Evolutionary conservation across 345 rosid genomes (phyloP), one percentile per base, ranked within the genome.

Genomic region (Mallotus nudiflorus): DNA sequence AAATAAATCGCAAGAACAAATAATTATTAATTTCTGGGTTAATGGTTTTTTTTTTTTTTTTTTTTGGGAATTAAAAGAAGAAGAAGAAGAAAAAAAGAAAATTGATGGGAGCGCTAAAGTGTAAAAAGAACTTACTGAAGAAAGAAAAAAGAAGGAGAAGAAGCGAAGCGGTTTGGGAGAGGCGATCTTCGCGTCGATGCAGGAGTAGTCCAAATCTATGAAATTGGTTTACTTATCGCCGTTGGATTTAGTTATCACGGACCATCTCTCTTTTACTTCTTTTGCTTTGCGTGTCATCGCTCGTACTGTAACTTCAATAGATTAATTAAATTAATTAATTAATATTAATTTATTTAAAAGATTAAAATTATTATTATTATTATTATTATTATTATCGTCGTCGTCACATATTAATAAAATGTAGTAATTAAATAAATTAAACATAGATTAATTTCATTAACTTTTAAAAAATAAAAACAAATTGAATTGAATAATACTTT

Each of bases 121-220:
- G 25, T 5, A 29, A n/a, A 46, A n/a, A 9, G 37, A 58, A 56
- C 72, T 69, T 58, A 69, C 72, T 69, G 65, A 69, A 57, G 57
- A 44, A 45, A 44, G 45, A 20, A 29, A 39, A 12, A 13, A 24
- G 10, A 22, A 42, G 45, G 55, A 6, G 54, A 57, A 65, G 28
- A 65, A 57, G 57, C 56, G 56, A 45, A 14, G 13, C 19, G n/a
- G n/a, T 22, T 42, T 61, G 31, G n/a, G 18, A 20, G 59, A 40
- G 29, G 28, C 29, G 64, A 56, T 44, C 42, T 56, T 56, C 12
- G 45, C 44, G 56, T 69, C 20, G 44, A 51, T 53, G 70, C 51
- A 33, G 15, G 49, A 39, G 50, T 53, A 24, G 61, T 35, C 35
- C 20, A 54, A 39, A 24, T 4, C 3, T 9, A 59, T 25, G 61